phyloP scores from a whole-genome alignment of 352 stramenopile species.

The Aphanomyces invadans region DNA sequence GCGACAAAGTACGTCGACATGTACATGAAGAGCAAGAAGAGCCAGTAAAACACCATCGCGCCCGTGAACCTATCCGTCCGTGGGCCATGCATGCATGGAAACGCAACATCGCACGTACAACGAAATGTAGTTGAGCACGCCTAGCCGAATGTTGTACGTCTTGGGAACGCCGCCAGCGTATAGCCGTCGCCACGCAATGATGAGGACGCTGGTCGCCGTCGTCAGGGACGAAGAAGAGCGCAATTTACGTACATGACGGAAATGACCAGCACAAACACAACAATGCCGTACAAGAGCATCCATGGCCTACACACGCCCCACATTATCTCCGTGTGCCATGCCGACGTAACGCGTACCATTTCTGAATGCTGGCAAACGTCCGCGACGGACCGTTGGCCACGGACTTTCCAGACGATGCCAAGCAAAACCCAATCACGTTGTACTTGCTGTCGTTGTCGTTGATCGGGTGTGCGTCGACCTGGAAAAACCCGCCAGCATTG shows the following conservation, averaged over 20 bases:
- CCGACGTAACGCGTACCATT: neutral
- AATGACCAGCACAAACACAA: slow-evolving; percentile 76
- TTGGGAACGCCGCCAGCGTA: slow-evolving; percentile 79
- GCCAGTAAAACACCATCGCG: slow-evolving; percentile 85
- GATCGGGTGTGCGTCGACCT: slow-evolving; percentile 73
- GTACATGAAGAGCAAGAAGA: slow-evolving; percentile 78
- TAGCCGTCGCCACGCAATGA: slow-evolving; percentile 72
- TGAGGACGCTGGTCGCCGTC: slow-evolving; percentile 48
- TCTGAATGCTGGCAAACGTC: slow-evolving; percentile 11
- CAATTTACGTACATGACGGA: slow-evolving; percentile 52
- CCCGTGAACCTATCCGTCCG: slow-evolving; percentile 72
- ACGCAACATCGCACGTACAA: no score
- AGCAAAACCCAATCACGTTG: slow-evolving; percentile 68
- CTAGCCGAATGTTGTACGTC: slow-evolving; percentile 84
- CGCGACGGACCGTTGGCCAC: slow-evolving; percentile 41
- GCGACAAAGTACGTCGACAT: slow-evolving; percentile 87
- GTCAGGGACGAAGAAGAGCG: neutral
- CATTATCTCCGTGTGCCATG: neutral
- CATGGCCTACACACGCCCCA: slow-evolving; percentile 40
- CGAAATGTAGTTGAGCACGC: slow-evolving; percentile 84
- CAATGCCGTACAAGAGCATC: slow-evolving; percentile 83
- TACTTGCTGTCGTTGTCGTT: slow-evolving; percentile 60
- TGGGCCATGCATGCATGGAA: no score
- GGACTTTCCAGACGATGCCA: slow-evolving; percentile 74
- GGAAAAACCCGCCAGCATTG: slow-evolving; percentile 76